phyloP scores from a whole-genome alignment of 73 alveolate species.

The Durusdinium trenchii region DNA sequence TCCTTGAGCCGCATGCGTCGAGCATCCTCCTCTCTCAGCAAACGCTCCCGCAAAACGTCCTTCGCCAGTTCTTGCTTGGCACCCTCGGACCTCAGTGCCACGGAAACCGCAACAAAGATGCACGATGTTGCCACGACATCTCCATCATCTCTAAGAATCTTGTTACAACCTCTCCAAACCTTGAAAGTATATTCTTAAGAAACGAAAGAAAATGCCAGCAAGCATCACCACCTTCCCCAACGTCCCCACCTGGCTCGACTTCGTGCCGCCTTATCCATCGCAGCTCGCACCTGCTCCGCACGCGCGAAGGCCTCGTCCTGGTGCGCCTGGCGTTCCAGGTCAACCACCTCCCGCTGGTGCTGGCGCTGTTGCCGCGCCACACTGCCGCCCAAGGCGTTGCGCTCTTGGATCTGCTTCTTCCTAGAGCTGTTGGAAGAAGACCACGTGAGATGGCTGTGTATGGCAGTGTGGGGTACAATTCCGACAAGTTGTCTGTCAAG shows the following conservation, averaged over 20 bases:
- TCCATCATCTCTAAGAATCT: too few relatives aligned
- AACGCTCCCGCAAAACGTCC: slow-evolving; percentile 65
- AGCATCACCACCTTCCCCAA: too few relatives aligned
- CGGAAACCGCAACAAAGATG: too few relatives aligned
- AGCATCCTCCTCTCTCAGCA: slow-evolving; percentile 83
- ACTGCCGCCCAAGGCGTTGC: slow-evolving; percentile 33
- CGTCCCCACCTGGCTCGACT: slow-evolving; percentile 46
- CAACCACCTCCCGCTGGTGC: slow-evolving; percentile 45
- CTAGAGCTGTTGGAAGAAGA: too few relatives aligned
- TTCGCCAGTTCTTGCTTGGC: slow-evolving; percentile 72
- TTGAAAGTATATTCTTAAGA: too few relatives aligned
- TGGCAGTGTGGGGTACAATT: too few relatives aligned
- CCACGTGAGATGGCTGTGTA: too few relatives aligned
- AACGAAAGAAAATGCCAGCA: too few relatives aligned
- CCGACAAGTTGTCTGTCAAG: too few relatives aligned
- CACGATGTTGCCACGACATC: too few relatives aligned
- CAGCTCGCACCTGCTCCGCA: slow-evolving; percentile 69
- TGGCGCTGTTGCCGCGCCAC: slow-evolving; percentile 5
- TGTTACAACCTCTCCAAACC: too few relatives aligned
- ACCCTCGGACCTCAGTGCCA: slow-evolving; percentile 53
- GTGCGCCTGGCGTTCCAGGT: slow-evolving; percentile 68
- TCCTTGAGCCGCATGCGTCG: slow-evolving; percentile 60
- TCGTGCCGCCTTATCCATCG: slow-evolving; percentile 50
- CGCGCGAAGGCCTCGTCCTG: slow-evolving; percentile 79
- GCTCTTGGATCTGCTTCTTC: not conserved